Evolutionary conservation across 768 basidiomycete genomes (phyloP), one percentile per base, ranked within the genome.

Genomic region (Panaeolus papilionaceus): DNA sequence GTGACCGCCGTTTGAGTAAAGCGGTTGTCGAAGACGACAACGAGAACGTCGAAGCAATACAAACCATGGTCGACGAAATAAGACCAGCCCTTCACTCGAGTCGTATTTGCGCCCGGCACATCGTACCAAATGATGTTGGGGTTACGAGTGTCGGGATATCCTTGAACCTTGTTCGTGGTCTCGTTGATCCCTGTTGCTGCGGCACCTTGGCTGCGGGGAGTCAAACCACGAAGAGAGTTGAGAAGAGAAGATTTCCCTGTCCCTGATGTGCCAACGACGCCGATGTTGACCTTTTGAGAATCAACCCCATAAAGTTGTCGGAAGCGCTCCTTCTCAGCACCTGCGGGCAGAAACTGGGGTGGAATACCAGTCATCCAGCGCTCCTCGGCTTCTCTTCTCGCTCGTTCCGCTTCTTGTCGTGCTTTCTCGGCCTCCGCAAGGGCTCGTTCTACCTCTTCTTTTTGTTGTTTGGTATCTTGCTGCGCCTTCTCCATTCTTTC

Each of bases 161-260:
- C 77, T 4, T 66, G 72, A 47, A 78, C 68, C 20, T 23, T 23
- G 23, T 23, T 8, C 9, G 47, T 49, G 20, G 47, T 49, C 11
- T 49, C 47, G 47, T 49, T 49, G n/a, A 49, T 0, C 9, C 76
- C 77, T 12, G 74, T 74, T 1, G 74, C 68, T 4, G 79, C 79
- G 9, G 78, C 74, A 14, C 70, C 69, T 9, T 4, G 5, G 20
- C 73, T 69, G 9, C 61, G 58, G 63, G 69, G 75, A 10, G 67
- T 69, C 42, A 80, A 39, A 9, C 80, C 78, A 4, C 80, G 78
- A 58, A 80, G 73, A 3, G 79, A 74, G 66, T 81, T 80, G 20
- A 81, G 74, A 7, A 81, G 71, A 9, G 80, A 80, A 1, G 80
- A 81, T 65, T 81, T 81, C 44, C 80, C 79, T n/a, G 77, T 75